Evolutionary conservation across 2,329 filamentous ascomycete species (phyloP).

Genomic region (Drechslera avenae): DNA sequence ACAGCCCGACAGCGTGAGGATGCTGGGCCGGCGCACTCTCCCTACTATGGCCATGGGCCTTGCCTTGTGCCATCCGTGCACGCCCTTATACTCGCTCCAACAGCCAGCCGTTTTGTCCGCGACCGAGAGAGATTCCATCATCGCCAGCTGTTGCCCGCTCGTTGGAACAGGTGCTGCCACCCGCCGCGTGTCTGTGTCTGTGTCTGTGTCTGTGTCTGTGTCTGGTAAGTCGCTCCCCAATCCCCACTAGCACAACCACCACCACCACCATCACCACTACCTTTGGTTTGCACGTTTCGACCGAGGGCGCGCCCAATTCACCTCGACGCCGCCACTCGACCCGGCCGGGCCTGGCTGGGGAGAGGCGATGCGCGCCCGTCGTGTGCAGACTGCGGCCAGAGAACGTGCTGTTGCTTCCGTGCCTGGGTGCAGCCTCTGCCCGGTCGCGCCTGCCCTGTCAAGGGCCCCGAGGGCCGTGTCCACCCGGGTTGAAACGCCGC

Average conservation of each 20-base stretch:
- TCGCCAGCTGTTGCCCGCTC: conserved; percentile 8
- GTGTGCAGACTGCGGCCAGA: background rate
- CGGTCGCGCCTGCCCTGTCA: background rate
- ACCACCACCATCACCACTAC: too few species aligned
- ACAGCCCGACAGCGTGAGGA: conserved; percentile 6
- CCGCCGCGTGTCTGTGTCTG: conserved; percentile 16
- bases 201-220: too few species aligned
- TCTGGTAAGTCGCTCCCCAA: conserved; percentile 23
- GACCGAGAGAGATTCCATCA: background rate
- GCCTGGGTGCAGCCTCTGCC: too few species aligned
- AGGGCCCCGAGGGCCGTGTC: conserved; percentile 5
- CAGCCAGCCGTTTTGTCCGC: conserved; percentile 6
- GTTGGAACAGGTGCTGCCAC: conserved; percentile 11
- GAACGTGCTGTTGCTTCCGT: conserved; percentile 5
- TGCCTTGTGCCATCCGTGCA: conserved; percentile 14
- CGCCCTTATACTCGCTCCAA: conserved; percentile 11
- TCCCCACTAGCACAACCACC: too few species aligned
- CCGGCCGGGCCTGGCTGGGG: too few species aligned
- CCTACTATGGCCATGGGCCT: conserved; percentile 7
- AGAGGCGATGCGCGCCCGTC: too few species aligned
- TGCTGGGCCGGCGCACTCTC: conserved; percentile 21
- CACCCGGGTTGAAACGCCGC: conserved; percentile 18
- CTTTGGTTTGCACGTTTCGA: too few species aligned
- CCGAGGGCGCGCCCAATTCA: background rate
- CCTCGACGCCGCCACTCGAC: too few species aligned